These are phyloP conservation scores for Panicum hallii DNA, from an alignment of 202 grass and related monocot species.

Conservation along the genomic window DNA sequence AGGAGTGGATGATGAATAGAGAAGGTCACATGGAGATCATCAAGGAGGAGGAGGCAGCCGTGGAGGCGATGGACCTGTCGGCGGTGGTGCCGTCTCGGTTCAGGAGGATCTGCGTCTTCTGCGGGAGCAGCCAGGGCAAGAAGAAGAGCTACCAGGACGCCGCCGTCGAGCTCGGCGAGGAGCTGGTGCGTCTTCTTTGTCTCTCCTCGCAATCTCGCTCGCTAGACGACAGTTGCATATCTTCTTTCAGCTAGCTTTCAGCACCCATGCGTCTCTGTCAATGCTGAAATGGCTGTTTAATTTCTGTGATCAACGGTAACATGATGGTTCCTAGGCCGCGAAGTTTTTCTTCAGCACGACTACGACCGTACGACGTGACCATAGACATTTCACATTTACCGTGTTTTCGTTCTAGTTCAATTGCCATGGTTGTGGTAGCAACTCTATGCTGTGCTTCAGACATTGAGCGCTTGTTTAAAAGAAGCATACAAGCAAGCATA, in stretches of 20 bases:
- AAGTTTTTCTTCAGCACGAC: not conserved
- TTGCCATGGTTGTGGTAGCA: not conserved
- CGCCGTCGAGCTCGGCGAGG: slow-evolving; percentile 77
- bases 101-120: slow-evolving; percentile 86
- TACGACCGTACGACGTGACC: not conserved
- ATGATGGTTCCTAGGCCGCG: not conserved
- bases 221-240: not conserved
- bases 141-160: slow-evolving; percentile 94
- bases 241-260: not conserved
- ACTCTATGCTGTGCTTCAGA: too few relatives aligned
- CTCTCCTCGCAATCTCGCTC: not conserved
- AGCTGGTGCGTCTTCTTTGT: slow-evolving; percentile 55
- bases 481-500: not conserved
- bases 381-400: not conserved
- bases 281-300: not conserved
- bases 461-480: not conserved
- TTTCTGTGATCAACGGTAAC: not conserved
- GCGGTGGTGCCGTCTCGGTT: slow-evolving; percentile 59
- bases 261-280: not conserved
- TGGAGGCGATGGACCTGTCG: slow-evolving; percentile 36
- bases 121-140: slow-evolving; percentile 86
- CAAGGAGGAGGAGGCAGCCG: slow-evolving; percentile 38
- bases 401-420: not conserved
- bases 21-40: slow-evolving; percentile 35
- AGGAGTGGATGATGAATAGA: slow-evolving; percentile 25